Percentiles rank a stretch among this genome's conserved stretches.
Evolutionary conservation across 371 early-diverging fungal species (phyloP).

Genomic region (Mucor velutinosus): DNA sequence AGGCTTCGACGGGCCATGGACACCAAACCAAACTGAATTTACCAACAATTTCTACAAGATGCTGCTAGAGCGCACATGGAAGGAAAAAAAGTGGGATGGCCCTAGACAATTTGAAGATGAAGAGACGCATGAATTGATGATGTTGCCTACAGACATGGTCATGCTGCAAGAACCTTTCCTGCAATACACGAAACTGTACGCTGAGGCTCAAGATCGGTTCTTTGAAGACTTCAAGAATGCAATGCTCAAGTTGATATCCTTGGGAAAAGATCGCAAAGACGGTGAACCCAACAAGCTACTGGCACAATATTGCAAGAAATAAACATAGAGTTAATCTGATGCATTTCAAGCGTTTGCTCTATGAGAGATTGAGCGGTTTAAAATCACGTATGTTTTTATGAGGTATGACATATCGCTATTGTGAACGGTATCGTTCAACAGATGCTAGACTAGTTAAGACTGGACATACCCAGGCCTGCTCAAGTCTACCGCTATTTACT

Average conservation of each 20-base stretch:
- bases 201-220: constrained; percentile 71
- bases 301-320: background rate
- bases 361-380: no score
- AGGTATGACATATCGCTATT: no score
- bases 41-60: constrained; percentile 77
- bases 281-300: background rate
- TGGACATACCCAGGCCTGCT: no score
- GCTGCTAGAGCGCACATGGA: constrained; percentile 68
- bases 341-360: no score
- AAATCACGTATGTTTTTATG: no score
- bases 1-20: constrained; percentile 89
- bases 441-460: no score
- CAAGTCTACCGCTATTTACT: no score
- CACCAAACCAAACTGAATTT: constrained; percentile 77
- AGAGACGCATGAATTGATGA: constrained; percentile 68
- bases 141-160: constrained; percentile 86
- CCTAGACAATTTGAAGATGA: constrained; percentile 73
- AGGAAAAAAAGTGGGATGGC: constrained; percentile 67
- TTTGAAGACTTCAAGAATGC: constrained; percentile 78
- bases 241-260: constrained; percentile 76
- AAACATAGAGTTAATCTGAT: background rate
- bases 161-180: constrained; percentile 65
- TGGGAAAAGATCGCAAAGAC: constrained; percentile 58
- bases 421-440: no score
- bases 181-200: constrained; percentile 71